Base-by-base conservation (phyloP, 768 basidiomycete species). In the Chlorophyllum brunneum region DNA sequence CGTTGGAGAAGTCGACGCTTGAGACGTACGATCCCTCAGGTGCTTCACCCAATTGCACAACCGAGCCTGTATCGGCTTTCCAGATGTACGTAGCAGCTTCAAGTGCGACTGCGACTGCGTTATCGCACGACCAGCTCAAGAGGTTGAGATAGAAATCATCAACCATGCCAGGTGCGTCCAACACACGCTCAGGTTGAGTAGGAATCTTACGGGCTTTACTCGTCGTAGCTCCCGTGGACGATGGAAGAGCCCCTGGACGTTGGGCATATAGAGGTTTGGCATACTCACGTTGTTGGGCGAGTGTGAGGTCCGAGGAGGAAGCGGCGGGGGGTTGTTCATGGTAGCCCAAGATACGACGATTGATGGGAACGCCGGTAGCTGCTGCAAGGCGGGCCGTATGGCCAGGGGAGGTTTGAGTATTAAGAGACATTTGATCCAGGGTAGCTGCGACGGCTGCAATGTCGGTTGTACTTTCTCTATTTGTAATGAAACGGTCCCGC, bases 81-180 rank as follows among this genome's bases (percentile, higher is more conserved):
- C 95, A 99, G 51, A 97, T 82, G 69, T 95, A 99, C 1, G 89
- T 93, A 42, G 79, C 78, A 37, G 88, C 83, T 39, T 85, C 89
- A 9, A 99, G 80, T 0, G 89, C 95, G 50, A 99, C 95, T 2
- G 89, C 94, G 9, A 99, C 83, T 23, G 85, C 71, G 66, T 98
- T 98, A 58, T 81, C 80, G 36, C 78, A 79, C 30, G 88, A 88
- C 97, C 97, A 99, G 15, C 86, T 80, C 46, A 98, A 67, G 47
- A 99, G 76, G 66, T 98, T 99, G 63, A 99, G 82, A 64, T 99
- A 99, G 67, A 95, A 99, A 67, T 99, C 97, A 58, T 98, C 93
- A 8, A 85, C 78, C 77, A 90, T 85, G 5, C 92, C 92, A 1
- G 94, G 94, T 0, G 95, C 95, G 60, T 98, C 97, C 8, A 99